A percentile compares a stretch with the other conserved stretches of the same genome.
Conservation (phyloP, 345 rosid genomes). For the Arabidopsis arenosa region DNA sequence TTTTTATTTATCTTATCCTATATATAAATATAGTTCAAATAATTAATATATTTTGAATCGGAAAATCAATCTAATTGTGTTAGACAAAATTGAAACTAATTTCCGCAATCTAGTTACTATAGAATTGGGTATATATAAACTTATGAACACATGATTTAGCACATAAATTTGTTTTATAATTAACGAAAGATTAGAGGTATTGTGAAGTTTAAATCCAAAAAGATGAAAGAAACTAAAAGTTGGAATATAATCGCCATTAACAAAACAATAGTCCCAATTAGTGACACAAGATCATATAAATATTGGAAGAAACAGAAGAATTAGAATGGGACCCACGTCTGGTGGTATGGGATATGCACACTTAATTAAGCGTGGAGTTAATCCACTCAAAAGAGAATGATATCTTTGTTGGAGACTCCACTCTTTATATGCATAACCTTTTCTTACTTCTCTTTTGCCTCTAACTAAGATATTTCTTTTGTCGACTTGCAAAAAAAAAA, state of each 20-base stretch:
- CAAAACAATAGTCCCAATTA: constrained; percentile 9
- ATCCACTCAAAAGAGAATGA: constrained; percentile 49
- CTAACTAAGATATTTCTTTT: constrained; percentile 4
- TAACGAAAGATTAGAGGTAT: too few relatives aligned
- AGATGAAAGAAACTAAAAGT: neutral
- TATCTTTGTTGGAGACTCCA: constrained; percentile 50
- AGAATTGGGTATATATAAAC: neutral
- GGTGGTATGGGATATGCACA: constrained; percentile 41
- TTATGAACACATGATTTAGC: neutral
- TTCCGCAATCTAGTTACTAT: neutral
- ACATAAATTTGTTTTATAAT: neutral
- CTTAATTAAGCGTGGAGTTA: constrained; percentile 51
- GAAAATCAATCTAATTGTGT: neutral
- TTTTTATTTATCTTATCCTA: too few relatives aligned
- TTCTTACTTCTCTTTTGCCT: constrained; percentile 32
- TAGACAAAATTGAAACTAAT: too few relatives aligned
- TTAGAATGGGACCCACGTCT: constrained; percentile 34
- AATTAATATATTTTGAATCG: neutral
- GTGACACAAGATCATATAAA: neutral
- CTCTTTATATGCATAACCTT: constrained; percentile 20
- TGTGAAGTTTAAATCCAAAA: neutral
- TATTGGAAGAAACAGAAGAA: constrained; percentile 19
- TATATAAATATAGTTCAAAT: neutral
- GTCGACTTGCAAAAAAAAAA: constrained; percentile 17
- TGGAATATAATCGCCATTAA: neutral